Base-by-base conservation (phyloP, 768 basidiomycete species). In the Gautieria morchelliformis region DNA sequence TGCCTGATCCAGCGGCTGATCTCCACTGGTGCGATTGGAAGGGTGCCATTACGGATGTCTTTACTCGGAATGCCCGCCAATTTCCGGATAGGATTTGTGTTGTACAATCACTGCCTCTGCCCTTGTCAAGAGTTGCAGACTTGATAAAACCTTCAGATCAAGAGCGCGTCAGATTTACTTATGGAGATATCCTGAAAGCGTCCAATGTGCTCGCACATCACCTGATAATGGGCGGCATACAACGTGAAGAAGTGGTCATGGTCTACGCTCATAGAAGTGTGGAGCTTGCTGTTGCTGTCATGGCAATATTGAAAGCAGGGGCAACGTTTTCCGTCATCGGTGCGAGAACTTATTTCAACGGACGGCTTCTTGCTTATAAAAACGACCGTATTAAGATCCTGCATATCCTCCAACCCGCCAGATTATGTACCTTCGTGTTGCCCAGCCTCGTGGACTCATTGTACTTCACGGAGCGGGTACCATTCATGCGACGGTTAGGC, bases 21-120 rank as follows among this genome's bases (percentile, higher is more conserved):
- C 79, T 99, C 37, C 81, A 96, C 64, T 99, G 96, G 95, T 95
- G 92, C 70, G 94, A 87, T 52, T 99, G 87, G 82, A 92, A 93
- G 68, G 96, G 95, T 33, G 90, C 95, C 7, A 97, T 99, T 66
- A 92, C 95, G 14, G 89, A 95, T 67, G 82, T 98, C 22, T 98
- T 99, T 71, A 88, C 92, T 10, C 72, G 74, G 39, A 97, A 99
- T 71, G 96, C 96, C 2, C 74, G 78, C 11, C 70, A 74, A 57
- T 80, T 81, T 70, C 94, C 95, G 0, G 85, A 91, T 32, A 75
- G 85, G n/a, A 75, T 87, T 5, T 98, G 95, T 64, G 89, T 99
- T 35, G 75, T 98, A 50, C 95, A 99, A 69, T 83, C 79, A 55
- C 62, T 86, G 44, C 77, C 84, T 3, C 66, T 75, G 0, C 50